phyloP scores from a whole-genome alignment of 2,329 filamentous ascomycete species.

The Cercospora brassicicola region DNA sequence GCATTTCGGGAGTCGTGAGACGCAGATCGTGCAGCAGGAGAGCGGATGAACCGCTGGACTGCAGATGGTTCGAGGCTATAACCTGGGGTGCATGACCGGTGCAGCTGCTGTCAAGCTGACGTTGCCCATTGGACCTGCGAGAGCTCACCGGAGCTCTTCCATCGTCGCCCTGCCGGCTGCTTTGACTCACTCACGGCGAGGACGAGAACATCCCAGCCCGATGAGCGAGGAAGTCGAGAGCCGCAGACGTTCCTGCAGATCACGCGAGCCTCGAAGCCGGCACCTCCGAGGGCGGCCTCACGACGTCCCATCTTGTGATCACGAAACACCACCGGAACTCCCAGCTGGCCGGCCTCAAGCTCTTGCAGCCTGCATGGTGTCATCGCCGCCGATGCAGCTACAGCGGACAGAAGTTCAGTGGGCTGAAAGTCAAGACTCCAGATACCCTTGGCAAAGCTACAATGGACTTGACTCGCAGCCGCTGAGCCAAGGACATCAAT shows the following conservation, averaged over 20 bases:
- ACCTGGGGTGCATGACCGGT: conserved; percentile 6
- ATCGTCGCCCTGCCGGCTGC: not conserved
- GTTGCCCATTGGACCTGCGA: not conserved
- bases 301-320: not conserved
- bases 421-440: not conserved
- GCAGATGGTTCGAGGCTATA: conserved; percentile 1
- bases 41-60: not conserved
- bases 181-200: not conserved
- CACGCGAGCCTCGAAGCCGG: not conserved
- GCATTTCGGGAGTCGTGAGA: not conserved
- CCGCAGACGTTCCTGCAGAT: not conserved
- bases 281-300: not conserved
- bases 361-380: not conserved
- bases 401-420: not conserved
- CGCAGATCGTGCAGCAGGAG: conserved; percentile 6
- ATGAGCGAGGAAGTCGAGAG: not conserved
- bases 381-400: not conserved
- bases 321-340: not conserved
- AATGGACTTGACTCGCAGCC: not conserved
- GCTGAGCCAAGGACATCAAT: not conserved
- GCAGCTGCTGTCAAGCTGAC: not conserved
- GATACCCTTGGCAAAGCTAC: not conserved
- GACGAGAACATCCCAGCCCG: not conserved
- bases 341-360: not conserved
- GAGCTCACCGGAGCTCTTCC: conserved; percentile 1